Base-by-base conservation (phyloP, 2,329 filamentous ascomycete species). In the Trichophyton benhamiae region DNA sequence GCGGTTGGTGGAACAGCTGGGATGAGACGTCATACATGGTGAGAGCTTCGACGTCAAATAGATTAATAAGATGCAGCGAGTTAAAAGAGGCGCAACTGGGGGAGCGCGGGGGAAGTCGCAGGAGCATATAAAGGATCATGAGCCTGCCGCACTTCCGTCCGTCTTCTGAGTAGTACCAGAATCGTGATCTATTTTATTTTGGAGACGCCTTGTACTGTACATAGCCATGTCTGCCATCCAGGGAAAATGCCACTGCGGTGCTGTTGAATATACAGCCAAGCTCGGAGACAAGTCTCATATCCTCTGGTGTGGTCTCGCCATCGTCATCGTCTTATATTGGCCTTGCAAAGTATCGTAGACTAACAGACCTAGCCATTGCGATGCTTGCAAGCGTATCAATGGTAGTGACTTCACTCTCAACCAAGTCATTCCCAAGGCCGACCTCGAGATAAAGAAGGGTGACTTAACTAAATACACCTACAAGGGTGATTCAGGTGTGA, bases 241-340 rank as follows among this genome's bases (percentile, higher is more conserved):
- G 60, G 81, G 80, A 68, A 74, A 77, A 53, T 83, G 82, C 75
- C 80, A 82, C 68, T 83, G 82, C 69, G 80, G 80, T 67, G 72
- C 80, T 67, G 77, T 74, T 57, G 73, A 79, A 66, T 83, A 78
- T 78, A 75, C 76, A 49, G 79, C 77, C 59, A 78, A 76, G 63
- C 72, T 83, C 62, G 73, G 77, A 49, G 67, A 75, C 30, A 77
- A 76, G 74, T 69, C 71, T 68, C 73, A 76, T 60, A 73, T 76
- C 62, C 71, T 74, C 63, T 74, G 66, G 69, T 71, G 64, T 8
- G 41, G 33, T 9, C 41, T 15, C n/a, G 7, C n/a, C 41, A 7
- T 20, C n/a, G 3, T 44, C 41, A 15, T 20, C n/a, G n/a, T 38
- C 33, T 9, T 38, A 13, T 38, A 2, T 13, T 11, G 33, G 33